Evolutionary conservation across 2,329 filamentous ascomycete genomes (phyloP), one percentile per base, ranked within the genome.

Genomic region (Dactylonectria macrodidyma): DNA sequence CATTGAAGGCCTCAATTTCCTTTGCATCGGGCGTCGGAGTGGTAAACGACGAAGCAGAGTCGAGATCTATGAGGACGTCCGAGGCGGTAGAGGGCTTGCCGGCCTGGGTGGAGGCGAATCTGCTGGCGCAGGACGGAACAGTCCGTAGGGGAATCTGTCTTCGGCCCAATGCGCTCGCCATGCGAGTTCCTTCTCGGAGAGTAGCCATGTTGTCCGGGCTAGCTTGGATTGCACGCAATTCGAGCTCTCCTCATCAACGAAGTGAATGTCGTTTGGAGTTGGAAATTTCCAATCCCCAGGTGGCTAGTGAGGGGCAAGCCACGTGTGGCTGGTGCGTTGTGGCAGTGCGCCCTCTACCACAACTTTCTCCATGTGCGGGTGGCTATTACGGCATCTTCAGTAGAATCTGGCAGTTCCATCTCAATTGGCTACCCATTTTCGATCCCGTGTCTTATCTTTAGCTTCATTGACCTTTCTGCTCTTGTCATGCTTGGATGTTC

Each of bases 31-130:
- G 82, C 14, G 78, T 71, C 24, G 86, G 83, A 19, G 81, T 79
- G 41, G 75, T 74, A 72, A 89, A 82, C 36, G 86, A 84, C 59
- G 87, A 88, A 38, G 84, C 82, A 46, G 79, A 70, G 74, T 90
- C 88, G 67, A 90, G 81, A 67, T 89, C 87, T 54, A 78, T 74
- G 47, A 88, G 78, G 41, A 73, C 77, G 11, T 82, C 74, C 34
- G 68, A 63, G 26, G 62, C 56, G 41, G 72, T 47, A 9, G 71
- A 47, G 57, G 70, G 78, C 71, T 81, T 81, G 58, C 78, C 76
- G 12, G 81, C 81, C 67, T 83, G 79, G 52, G 83, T 85, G n/a
- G 87, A 88, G 65, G 82, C 82, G 75, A 83, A 86, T 78, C 85
- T 81, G 66, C 79, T 78, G 41, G 71, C 71, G 70, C 76, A 77